Evolutionary conservation across 768 basidiomycete genomes (phyloP).

Genomic region (Heimioporus sp.): DNA sequence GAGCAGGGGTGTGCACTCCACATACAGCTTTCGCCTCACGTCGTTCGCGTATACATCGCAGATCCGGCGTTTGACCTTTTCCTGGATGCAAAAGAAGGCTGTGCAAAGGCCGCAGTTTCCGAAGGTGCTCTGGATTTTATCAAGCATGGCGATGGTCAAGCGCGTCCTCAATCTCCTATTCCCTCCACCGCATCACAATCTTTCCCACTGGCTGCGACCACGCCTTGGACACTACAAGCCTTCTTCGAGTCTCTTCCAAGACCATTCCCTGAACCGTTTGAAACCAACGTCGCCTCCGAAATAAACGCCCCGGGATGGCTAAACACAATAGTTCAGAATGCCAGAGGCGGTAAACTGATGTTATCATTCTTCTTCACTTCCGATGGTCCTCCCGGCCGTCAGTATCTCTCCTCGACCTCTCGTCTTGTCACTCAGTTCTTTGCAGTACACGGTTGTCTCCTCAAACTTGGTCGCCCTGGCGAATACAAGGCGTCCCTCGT

Average conservation of each 20-base stretch:
- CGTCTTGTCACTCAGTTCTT: conserved; percentile 3
- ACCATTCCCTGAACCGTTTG: conserved; percentile 57
- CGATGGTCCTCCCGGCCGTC: conserved; percentile 43
- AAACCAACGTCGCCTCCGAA: conserved; percentile 43
- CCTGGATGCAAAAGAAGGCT: conserved; percentile 48
- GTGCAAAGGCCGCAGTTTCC: conserved; percentile 51
- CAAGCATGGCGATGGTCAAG: conserved; percentile 52
- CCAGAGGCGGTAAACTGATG: conserved; percentile 47
- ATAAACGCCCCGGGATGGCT: conserved; percentile 57
- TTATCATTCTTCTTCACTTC: conserved; percentile 44
- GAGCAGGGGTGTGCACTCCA: conserved; percentile 57
- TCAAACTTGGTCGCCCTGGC: conserved; percentile 53
- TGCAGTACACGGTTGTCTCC: conserved; percentile 60
- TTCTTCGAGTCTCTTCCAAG: conserved; percentile 67
- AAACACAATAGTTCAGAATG: conserved; percentile 47
- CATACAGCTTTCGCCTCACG: conserved; percentile 50
- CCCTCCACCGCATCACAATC: conserved; percentile 7
- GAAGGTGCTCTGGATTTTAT: conserved; percentile 61
- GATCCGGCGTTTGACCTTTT: conserved; percentile 41
- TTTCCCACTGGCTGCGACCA: conserved; percentile 4
- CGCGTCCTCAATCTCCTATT: conserved; percentile 30
- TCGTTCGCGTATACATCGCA: conserved; percentile 51
- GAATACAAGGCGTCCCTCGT: conserved; percentile 58
- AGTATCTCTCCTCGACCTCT: conserved; percentile 22
- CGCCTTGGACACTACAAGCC: conserved; percentile 44